phyloP scores from a whole-genome alignment of 176 grass and related monocot genomes.

The Aegilops bicornis region DNA sequence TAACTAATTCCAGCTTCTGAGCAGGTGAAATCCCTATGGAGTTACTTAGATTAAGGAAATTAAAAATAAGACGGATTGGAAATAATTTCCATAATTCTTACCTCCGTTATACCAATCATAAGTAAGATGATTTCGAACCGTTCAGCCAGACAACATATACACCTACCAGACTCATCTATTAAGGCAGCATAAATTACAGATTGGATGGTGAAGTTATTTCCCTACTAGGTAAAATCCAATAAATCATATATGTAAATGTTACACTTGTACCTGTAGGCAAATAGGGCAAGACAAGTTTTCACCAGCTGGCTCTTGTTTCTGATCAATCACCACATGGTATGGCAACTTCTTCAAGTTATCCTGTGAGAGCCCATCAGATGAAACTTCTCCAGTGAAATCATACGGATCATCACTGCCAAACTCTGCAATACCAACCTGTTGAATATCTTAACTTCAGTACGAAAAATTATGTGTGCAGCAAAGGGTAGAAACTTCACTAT shows the following conservation, averaged over 20 bases:
- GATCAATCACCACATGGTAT: slow-evolving; percentile 55
- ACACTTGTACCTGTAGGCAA: slow-evolving; percentile 66
- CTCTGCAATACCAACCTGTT: slow-evolving; percentile 53
- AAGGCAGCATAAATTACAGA: not conserved
- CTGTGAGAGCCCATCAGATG: slow-evolving; percentile 49
- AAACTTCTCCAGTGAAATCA: slow-evolving; percentile 56
- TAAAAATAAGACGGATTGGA: not conserved
- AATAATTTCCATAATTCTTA: not conserved
- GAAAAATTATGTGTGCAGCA: not conserved
- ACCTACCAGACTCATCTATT: not conserved
- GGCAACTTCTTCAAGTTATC: slow-evolving; percentile 73
- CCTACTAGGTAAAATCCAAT: not conserved
- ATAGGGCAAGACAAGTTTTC: slow-evolving; percentile 65
- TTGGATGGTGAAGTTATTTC: not conserved
- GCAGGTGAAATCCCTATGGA: not conserved
- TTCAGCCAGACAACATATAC: not conserved
- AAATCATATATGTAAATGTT: not conserved
- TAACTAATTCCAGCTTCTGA: not conserved
- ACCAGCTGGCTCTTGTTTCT: slow-evolving; percentile 32
- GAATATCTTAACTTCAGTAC: slow-evolving; percentile 1
- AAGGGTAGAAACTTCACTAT: not conserved
- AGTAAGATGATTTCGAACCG: not conserved
- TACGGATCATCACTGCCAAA: slow-evolving; percentile 46
- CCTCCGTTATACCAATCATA: not conserved
- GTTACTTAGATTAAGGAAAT: not conserved